These are phyloP conservation scores for Taphrina sp. DNA, from an alignment of 1,139 yeast genomes.

Conservation along the genomic window DNA sequence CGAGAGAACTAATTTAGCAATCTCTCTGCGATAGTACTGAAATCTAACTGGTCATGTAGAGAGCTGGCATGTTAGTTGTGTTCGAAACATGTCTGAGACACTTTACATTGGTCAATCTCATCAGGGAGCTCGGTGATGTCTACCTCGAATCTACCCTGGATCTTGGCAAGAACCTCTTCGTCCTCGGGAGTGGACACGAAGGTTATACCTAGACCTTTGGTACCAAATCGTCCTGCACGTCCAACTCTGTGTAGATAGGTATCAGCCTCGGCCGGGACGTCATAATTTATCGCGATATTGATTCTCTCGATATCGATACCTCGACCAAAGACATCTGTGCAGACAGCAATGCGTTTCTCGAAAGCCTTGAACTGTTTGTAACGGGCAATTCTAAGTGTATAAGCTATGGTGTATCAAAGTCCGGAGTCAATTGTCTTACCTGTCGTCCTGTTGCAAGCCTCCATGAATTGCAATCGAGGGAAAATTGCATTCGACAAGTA, in stretches of 20 bases:
- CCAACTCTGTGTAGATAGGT: conserved; percentile 99
- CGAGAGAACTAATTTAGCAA: no score
- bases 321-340: conserved; percentile 98
- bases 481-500: conserved; percentile 89
- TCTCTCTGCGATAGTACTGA: no score
- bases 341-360: conserved; percentile 96
- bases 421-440: conserved; percentile 43
- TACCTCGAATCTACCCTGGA: conserved; percentile 96
- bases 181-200: conserved; percentile 84
- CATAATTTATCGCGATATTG: conserved; percentile 96
- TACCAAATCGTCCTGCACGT: conserved; percentile 99
- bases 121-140: conserved; percentile 93
- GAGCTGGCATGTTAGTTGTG: conserved; percentile 1
- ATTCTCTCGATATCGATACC: conserved; percentile 99
- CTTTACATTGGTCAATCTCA: conserved; percentile 86
- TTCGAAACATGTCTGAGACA: background rate
- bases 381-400: conserved; percentile 59
- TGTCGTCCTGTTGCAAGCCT: conserved; percentile 94
- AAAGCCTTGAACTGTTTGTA: conserved; percentile 96
- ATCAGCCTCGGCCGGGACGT: conserved; percentile 66
- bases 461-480: conserved; percentile 97
- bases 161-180: conserved; percentile 84
- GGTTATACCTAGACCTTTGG: conserved; percentile 95
- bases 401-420: background rate
- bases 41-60: conserved; percentile 20